Conservation (phyloP, 345 rosid genomes). For the Erucastrum elatum region DNA sequence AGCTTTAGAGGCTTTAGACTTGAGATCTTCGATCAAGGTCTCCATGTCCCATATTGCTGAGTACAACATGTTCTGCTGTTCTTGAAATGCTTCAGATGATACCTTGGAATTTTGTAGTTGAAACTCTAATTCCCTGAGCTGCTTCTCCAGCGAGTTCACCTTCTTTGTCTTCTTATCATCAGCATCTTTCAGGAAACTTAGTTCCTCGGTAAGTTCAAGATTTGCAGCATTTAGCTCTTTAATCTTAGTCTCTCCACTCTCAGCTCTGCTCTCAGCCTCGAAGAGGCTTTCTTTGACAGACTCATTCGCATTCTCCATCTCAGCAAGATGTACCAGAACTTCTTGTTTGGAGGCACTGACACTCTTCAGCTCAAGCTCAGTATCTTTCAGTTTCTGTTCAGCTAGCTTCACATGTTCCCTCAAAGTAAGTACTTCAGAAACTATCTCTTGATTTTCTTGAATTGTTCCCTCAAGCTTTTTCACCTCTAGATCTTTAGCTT, state of each 20-base stretch:
- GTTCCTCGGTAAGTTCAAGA: slow-evolving; percentile 75
- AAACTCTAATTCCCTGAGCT: slow-evolving; percentile 66
- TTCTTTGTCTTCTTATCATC: slow-evolving; percentile 61
- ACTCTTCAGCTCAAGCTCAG: slow-evolving; percentile 48
- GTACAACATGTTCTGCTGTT: slow-evolving; percentile 91
- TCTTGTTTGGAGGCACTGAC: slow-evolving; percentile 57
- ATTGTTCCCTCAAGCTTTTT: slow-evolving; percentile 57
- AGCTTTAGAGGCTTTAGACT: slow-evolving; percentile 87
- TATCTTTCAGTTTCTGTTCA: slow-evolving; percentile 57
- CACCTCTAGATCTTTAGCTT: slow-evolving; percentile 50
- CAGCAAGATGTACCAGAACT: slow-evolving; percentile 64
- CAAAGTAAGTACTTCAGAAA: slow-evolving; percentile 55
- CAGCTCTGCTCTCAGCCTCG: slow-evolving; percentile 72
- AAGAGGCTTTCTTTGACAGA: slow-evolving; percentile 64
- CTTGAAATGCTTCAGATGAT: slow-evolving; percentile 80
- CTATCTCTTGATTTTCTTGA: slow-evolving; percentile 42
- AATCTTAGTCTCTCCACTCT: slow-evolving; percentile 66
- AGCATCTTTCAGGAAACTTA: slow-evolving; percentile 70
- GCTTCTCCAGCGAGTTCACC: slow-evolving; percentile 79
- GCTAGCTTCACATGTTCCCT: slow-evolving; percentile 55
- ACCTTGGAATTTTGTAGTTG: slow-evolving; percentile 71
- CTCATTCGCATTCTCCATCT: slow-evolving; percentile 65
- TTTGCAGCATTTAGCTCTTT: slow-evolving; percentile 66
- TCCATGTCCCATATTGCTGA: slow-evolving; percentile 99
- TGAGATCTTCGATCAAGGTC: slow-evolving; percentile 84